These are phyloP conservation scores for Paecilomyces fulvus DNA, from an alignment of 2,329 filamentous ascomycete genomes.

Conservation along the genomic window DNA sequence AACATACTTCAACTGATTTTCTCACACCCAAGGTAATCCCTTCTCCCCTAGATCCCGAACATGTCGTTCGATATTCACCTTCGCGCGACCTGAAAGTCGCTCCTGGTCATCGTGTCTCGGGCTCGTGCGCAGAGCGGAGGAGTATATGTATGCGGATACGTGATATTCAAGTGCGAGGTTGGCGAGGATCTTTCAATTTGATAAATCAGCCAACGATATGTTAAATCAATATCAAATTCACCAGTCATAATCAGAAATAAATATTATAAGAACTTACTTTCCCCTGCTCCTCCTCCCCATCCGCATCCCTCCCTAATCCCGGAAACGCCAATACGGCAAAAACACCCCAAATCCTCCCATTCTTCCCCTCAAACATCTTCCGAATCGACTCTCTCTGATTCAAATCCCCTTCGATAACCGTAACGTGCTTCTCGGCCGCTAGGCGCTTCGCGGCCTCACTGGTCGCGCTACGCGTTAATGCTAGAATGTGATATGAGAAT, in stretches of 20 bases:
- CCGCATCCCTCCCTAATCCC: background rate
- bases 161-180: background rate
- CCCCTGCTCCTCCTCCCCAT: background rate
- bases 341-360: background rate
- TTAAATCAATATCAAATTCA: too few relatives aligned
- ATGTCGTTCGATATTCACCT: background rate
- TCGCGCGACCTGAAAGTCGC: background rate
- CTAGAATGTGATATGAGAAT: background rate
- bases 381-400: background rate
- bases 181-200: background rate
- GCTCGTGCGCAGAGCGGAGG: background rate
- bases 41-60: background rate
- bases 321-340: background rate
- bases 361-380: background rate
- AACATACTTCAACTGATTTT: background rate
- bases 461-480: background rate
- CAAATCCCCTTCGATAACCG: background rate
- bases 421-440: background rate
- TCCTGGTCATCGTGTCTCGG: background rate
- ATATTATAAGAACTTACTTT: too few relatives aligned
- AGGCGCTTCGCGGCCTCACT: background rate
- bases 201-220: too few relatives aligned
- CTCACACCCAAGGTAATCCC: background rate
- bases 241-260: too few relatives aligned
- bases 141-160: background rate